Conservation (phyloP, 495 filamentous ascomycete genomes). For the Articulospora tetracladia region DNA sequence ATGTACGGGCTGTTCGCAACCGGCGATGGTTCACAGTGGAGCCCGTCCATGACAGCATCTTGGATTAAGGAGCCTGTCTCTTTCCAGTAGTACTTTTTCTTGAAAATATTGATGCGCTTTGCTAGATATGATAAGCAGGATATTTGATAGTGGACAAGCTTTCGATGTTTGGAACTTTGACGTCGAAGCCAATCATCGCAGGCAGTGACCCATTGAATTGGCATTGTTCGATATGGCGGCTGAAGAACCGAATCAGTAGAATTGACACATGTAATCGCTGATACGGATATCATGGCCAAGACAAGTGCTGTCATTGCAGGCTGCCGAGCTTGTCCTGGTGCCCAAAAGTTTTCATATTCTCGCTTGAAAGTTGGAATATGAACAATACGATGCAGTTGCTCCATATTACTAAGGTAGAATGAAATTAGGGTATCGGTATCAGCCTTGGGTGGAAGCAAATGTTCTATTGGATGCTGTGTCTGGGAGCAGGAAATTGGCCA, state of each 20-base stretch:
- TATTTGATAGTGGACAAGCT: not conserved
- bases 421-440: not conserved
- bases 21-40: not conserved
- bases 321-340: not conserved
- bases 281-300: not conserved
- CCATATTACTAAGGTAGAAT: not conserved
- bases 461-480: not conserved
- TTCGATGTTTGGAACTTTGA: not conserved
- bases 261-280: not conserved
- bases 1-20: not conserved
- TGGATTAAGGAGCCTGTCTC: not conserved
- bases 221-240: not conserved
- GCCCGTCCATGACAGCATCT: not conserved
- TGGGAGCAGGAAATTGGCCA: not conserved
- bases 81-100: not conserved
- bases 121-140: not conserved
- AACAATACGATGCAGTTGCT: not conserved
- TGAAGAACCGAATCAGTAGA: not conserved
- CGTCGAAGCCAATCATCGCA: not conserved
- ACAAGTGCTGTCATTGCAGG: not conserved
- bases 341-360: not conserved
- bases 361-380: slow-evolving; percentile 1
- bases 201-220: not conserved
- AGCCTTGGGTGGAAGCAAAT: not conserved
- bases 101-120: not conserved